Evolutionary conservation across 495 filamentous ascomycete species (phyloP), one percentile per base, ranked within the genome.

Genomic region (Ascodesmis nigricans): DNA sequence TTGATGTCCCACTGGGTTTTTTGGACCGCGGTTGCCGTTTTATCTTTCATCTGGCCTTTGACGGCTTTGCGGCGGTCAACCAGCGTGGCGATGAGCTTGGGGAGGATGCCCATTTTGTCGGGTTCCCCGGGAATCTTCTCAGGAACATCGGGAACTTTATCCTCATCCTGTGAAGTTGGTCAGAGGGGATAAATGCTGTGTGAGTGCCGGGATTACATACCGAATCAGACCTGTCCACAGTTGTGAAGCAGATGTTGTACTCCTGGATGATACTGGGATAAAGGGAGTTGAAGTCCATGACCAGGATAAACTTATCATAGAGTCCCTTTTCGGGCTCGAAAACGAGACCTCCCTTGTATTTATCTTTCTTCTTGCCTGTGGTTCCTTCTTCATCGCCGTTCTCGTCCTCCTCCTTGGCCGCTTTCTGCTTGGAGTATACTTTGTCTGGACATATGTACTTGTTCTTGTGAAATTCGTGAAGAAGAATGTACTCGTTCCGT

Each of bases 221-320:
- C 50, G 63, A 62, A 46, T 64, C 68, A 17, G 58, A 59, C 35
- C 78, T 63, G 41, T 95, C 79, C 3, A 95, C 81, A 0, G 87
- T 97, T 3, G 87, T 97, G 56, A 97, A 97, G 60, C 87, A 97
- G 47, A 97, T 97, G 53, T 97, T 97, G 59, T 69, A 95, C 62
- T 97, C 90, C 53, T 95, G 90, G 44, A 97, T 97, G 45, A 97
- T 93, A 55, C 82, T 92, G 9, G 87, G 87, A 48, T 97, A 97
- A 45, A 97, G 61, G 55, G 81, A 91, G 66, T 97, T 97, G 61
- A 95, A 97, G 59, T 97, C 87, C 87, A 97, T 97, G 52, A 97
- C 87, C 14, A 97, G 66, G 19, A 97, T 72, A 47, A 84, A 91
- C 55, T 78, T 83, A 61, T 97, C 90, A 49, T 95, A 95, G 16